Evolutionary conservation across 768 basidiomycete species (phyloP).

Genomic region (Boletus bicolor): DNA sequence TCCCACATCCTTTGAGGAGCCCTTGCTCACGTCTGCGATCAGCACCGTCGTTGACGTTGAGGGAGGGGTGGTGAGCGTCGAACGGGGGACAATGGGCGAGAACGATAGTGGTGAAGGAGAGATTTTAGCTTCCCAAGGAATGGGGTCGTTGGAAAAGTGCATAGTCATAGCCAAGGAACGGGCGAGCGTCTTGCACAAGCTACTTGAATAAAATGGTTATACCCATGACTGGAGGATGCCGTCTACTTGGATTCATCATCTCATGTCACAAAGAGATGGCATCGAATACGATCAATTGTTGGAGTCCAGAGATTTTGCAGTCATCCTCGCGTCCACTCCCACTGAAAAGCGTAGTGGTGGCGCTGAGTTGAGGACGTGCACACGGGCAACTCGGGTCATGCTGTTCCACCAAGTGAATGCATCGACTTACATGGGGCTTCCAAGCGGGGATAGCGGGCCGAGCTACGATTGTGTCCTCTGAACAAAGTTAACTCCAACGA

Average conservation of each 20-base stretch:
- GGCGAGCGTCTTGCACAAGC: slow-evolving; percentile 20
- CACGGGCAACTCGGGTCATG: not conserved
- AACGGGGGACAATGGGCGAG: slow-evolving; percentile 24
- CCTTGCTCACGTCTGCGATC: slow-evolving; percentile 70
- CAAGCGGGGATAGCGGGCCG: no score
- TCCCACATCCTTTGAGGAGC: slow-evolving; percentile 88
- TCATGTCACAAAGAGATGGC: no score
- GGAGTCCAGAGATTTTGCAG: no score
- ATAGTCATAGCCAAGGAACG: slow-evolving; percentile 20
- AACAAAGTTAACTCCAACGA: no score
- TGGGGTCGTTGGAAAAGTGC: slow-evolving; percentile 18
- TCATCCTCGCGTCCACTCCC: no score
- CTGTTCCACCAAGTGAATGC: not conserved
- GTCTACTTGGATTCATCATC: not conserved
- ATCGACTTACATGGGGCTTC: no score
- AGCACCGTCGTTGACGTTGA: slow-evolving; percentile 56
- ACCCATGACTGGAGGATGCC: not conserved
- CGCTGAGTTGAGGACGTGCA: not conserved
- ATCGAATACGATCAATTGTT: no score
- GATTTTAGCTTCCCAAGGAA: not conserved
- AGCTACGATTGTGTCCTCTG: not conserved
- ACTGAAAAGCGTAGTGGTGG: not conserved
- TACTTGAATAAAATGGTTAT: slow-evolving; percentile 18
- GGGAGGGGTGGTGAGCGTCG: slow-evolving; percentile 22
- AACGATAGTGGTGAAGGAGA: slow-evolving; percentile 15